A percentile compares a stretch with the other conserved stretches of the same genome.
Evolutionary conservation across 1,284 basidiomycete genomes (phyloP).

Genomic region (Sphagnurus paluster): DNA sequence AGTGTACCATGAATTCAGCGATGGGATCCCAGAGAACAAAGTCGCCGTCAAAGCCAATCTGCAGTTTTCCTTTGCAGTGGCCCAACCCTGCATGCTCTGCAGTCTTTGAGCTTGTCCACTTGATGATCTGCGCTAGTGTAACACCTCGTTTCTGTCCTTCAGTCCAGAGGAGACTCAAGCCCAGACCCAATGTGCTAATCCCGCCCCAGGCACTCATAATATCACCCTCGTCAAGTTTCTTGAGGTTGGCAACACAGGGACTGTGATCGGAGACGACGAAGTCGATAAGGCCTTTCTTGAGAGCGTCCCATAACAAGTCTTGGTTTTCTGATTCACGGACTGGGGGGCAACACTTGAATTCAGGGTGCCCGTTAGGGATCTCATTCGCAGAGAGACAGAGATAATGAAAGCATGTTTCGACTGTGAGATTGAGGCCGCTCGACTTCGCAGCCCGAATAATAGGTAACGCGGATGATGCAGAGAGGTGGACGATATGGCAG

Average conservation of each 20-base stretch:
- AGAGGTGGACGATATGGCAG: constrained; percentile 93
- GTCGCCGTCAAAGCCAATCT: constrained; percentile 80
- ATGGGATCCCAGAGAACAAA: constrained; percentile 83
- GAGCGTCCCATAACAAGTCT: constrained; percentile 75
- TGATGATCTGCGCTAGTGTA: constrained; percentile 61
- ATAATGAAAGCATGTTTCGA: constrained; percentile 96
- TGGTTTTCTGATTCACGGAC: constrained; percentile 76
- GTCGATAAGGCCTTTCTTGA: constrained; percentile 81
- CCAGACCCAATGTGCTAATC: constrained; percentile 85
- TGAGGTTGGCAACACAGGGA: constrained; percentile 82
- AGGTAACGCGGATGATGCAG: constrained; percentile 79
- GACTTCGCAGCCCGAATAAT: constrained; percentile 68
- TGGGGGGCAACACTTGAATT: constrained; percentile 96
- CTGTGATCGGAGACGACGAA: constrained; percentile 93
- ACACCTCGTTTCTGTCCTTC: constrained; percentile 65
- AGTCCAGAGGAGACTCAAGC: constrained; percentile 84
- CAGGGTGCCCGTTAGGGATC: constrained; percentile 70
- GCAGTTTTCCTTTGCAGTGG: constrained; percentile 68
- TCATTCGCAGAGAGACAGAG: constrained; percentile 66
- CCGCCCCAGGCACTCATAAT: constrained; percentile 93
- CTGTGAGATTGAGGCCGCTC: constrained; percentile 70
- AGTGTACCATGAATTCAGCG: constrained; percentile 61
- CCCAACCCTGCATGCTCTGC: constrained; percentile 78
- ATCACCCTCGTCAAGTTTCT: constrained; percentile 76
- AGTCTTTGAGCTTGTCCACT: constrained; percentile 72